Percentiles rank a stretch among this genome's conserved stretches.
These are phyloP conservation scores for Dioscorea zingiberensis DNA, from an alignment of 106 monocot species.

Conservation along the genomic window DNA sequence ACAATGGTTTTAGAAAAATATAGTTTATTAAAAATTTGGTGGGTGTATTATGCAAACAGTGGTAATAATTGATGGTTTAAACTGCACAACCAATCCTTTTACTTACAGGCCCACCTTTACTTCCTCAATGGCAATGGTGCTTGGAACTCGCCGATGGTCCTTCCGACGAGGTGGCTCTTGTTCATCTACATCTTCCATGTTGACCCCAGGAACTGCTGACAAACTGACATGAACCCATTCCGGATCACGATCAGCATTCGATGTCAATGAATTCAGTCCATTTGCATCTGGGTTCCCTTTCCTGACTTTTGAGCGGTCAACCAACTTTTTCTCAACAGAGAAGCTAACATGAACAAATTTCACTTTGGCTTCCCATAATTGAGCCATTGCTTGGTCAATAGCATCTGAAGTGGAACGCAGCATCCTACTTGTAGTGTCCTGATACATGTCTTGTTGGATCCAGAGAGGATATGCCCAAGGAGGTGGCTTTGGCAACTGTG, in stretches of 20 bases:
- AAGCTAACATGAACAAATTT: conserved; percentile 90
- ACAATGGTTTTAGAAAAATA: too few relatives aligned
- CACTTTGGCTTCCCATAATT: conserved; percentile 94
- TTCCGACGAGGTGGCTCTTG: conserved; percentile 74
- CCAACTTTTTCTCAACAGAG: conserved; percentile 45
- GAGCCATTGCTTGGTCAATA: conserved; percentile 96
- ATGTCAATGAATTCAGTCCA: conserved; percentile 15
- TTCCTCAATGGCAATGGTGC: conserved; percentile 99
- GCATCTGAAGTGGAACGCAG: conserved; percentile 85
- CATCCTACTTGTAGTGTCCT: conserved; percentile 64
- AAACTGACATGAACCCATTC: conserved; percentile 76
- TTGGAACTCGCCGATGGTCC: conserved; percentile 98
- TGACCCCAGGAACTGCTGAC: conserved; percentile 86
- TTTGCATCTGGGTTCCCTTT: conserved; percentile 5
- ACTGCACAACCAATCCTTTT: conserved; percentile 10
- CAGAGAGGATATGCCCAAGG: conserved; percentile 98
- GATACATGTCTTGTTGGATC: conserved; percentile 51
- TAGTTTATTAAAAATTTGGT: too few relatives aligned
- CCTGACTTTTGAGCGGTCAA: neutral
- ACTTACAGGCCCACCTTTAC: conserved; percentile 92
- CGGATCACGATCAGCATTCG: conserved; percentile 20
- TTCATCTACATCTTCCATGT: conserved; percentile 90
- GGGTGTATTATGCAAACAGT: too few relatives aligned
- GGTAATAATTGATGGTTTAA: too few relatives aligned
- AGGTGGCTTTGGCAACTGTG: conserved; percentile 92